Evolutionary conservation across 1,139 yeast genomes (phyloP).

Genomic region (Groenewaldozyma sp.): DNA sequence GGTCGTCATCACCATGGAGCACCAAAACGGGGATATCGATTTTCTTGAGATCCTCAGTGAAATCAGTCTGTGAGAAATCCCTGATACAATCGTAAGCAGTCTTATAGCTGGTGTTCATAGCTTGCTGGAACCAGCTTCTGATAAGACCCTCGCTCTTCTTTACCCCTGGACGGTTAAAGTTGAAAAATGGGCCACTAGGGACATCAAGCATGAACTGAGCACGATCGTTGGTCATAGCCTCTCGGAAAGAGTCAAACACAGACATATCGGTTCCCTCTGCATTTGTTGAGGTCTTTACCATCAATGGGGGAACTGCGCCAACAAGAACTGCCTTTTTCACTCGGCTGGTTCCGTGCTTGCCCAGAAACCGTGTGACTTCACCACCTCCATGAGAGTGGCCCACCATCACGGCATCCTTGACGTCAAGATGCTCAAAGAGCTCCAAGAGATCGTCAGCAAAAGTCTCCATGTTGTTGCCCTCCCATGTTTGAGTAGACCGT

Average conservation of each 20-base stretch:
- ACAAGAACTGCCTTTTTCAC: slow-evolving; percentile 13
- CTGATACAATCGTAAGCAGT: slow-evolving; percentile 10
- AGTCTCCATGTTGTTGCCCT: slow-evolving; percentile 13
- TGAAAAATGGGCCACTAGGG: slow-evolving; percentile 11
- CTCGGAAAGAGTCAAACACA: slow-evolving; percentile 10
- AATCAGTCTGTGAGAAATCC: slow-evolving; percentile 12
- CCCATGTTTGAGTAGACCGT: slow-evolving; percentile 11
- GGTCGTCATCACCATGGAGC: slow-evolving; percentile 15
- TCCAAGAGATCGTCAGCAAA: slow-evolving; percentile 11
- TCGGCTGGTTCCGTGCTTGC: slow-evolving; percentile 8
- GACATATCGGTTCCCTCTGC: slow-evolving; percentile 7
- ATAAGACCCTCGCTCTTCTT: slow-evolving; percentile 8
- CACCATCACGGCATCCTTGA: slow-evolving; percentile 11
- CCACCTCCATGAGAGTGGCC: slow-evolving; percentile 16
- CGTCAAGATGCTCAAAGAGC: slow-evolving; percentile 8
- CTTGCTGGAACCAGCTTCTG: slow-evolving; percentile 15
- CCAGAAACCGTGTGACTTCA: slow-evolving; percentile 10
- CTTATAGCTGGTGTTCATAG: slow-evolving; percentile 10
- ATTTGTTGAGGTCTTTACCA: slow-evolving; percentile 9
- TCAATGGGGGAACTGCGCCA: slow-evolving; percentile 11
- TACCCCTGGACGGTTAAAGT: slow-evolving; percentile 10
- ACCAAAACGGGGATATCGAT: slow-evolving; percentile 10
- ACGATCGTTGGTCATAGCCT: slow-evolving; percentile 8
- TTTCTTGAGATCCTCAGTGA: slow-evolving; percentile 11
- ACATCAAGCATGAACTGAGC: slow-evolving; percentile 11